Base-by-base conservation (phyloP, 768 basidiomycete species). In the Pisolithus sp. region DNA sequence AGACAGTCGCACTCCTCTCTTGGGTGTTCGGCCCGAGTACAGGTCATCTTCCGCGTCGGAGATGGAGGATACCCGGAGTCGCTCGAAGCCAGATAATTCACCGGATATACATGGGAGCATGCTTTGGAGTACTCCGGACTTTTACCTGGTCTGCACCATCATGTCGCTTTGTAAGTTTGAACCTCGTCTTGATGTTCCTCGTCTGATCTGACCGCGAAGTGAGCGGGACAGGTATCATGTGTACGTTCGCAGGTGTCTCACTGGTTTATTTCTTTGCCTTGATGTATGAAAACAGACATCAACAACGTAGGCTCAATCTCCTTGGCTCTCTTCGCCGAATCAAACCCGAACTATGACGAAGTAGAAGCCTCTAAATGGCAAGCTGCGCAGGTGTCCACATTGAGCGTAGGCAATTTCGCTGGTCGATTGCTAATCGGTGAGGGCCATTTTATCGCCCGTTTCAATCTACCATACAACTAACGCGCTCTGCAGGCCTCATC, bases 261-360 rank as follows among this genome's bases (percentile, higher is more conserved):
- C 20, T 47, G 18, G 9, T 20, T 20, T 5, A 18, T 36, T 31
- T n/a, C 34, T 2, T 13, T 47, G 15, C 17, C 5, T 13, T 31
- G 30, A 47, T 15, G 5, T 20, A 0, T 36, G 7, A 12, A 47
- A 12, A 5, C 50, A 86, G 85, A 83, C 60, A 92, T 93, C 68
- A 92, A 91, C 64, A 92, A 93, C 56, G 88, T 85, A n/a, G 88
- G 90, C 15, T 79, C 83, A 2, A 85, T 89, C 53, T 76, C 89
- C 0, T 81, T 87, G 60, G 84, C 75, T 0, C 71, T 87, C 26
- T 85, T 81, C 56, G 78, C 82, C 3, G 73, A 83, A 50, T 77
- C 76, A 7, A 76, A 83, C 43, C 68, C 77, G 0, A 61, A 73
- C 2, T 92, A 87, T 61, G 82, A 91, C 58, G 79, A 81, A n/a